phyloP scores from a whole-genome alignment of 805 yeast species.

The Candida ortonii region DNA sequence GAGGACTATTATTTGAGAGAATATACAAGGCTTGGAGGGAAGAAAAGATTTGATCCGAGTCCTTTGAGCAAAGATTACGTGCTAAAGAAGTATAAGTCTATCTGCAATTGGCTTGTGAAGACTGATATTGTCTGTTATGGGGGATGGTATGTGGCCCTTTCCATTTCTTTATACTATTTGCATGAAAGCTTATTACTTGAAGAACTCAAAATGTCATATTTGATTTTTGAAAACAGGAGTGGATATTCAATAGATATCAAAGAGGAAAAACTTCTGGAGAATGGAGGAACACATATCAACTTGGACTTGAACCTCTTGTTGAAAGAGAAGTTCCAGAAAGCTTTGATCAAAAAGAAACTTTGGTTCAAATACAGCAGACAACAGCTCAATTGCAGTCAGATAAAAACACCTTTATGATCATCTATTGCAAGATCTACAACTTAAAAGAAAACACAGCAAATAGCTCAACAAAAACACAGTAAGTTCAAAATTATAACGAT shows the following conservation, averaged over 20 bases:
- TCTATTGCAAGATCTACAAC: no score
- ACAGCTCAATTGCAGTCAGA: no score
- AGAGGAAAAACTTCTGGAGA: not conserved
- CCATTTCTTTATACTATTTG: slow-evolving; percentile 1
- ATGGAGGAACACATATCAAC: not conserved
- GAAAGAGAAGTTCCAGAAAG: slow-evolving; percentile 13
- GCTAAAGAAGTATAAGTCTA: slow-evolving; percentile 3
- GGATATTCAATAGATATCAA: slow-evolving; percentile 6
- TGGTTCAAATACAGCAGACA: no score
- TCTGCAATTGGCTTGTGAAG: slow-evolving; percentile 12
- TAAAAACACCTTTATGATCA: no score
- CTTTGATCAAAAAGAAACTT: slow-evolving; percentile 12
- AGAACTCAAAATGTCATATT: slow-evolving; percentile 2
- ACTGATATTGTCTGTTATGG: slow-evolving; percentile 12
- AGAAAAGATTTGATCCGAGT: no score
- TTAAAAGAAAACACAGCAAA: no score
- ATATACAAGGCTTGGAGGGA: slow-evolving; percentile 6
- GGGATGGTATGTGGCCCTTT: slow-evolving; percentile 9
- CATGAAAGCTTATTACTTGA: slow-evolving; percentile 1
- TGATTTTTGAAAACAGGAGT: slow-evolving; percentile 9
- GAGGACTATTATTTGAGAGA: slow-evolving; percentile 15
- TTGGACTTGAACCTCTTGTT: slow-evolving; percentile 14
- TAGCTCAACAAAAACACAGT: no score
- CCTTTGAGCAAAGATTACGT: not conserved
- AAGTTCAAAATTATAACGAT: not conserved